phyloP scores from a whole-genome alignment of 2,329 filamentous ascomycete species.

The Hawksworthiomyces lignivorus region DNA sequence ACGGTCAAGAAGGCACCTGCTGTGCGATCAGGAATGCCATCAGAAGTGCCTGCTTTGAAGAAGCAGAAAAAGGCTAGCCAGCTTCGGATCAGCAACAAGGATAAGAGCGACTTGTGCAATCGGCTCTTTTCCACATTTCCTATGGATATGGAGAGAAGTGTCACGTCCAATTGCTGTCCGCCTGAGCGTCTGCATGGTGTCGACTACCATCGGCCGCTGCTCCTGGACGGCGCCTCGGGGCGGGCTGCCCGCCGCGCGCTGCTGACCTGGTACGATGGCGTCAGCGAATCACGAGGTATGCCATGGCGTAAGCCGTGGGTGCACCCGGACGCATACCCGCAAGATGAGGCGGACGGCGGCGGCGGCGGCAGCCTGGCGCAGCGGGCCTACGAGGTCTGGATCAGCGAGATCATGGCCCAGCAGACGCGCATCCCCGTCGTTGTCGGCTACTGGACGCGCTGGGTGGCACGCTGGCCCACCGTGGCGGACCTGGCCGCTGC shows the following conservation, averaged over 20 bases:
- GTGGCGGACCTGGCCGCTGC: slow-evolving; percentile 48
- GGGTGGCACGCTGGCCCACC: slow-evolving; percentile 55
- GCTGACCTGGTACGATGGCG: slow-evolving; percentile 44
- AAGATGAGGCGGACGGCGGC: neutral
- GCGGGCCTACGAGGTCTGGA: slow-evolving; percentile 59
- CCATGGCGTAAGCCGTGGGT: slow-evolving; percentile 54
- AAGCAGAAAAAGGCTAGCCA: neutral
- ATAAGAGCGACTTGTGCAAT: too few relatives aligned
- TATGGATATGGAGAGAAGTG: too few relatives aligned
- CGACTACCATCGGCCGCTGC: slow-evolving; percentile 42
- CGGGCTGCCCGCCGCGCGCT: slow-evolving; percentile 28
- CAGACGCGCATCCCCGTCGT: slow-evolving; percentile 57
- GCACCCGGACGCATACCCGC: slow-evolving; percentile 26
- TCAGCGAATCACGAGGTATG: slow-evolving; percentile 42
- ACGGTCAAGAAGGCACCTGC: too few relatives aligned
- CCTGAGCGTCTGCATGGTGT: slow-evolving; percentile 27
- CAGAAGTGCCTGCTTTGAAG: neutral
- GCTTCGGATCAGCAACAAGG: too few relatives aligned
- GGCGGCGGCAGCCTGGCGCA: slow-evolving; percentile 31
- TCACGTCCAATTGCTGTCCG: slow-evolving; percentile 13
- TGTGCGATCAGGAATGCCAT: too few relatives aligned
- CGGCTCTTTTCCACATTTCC: slow-evolving; percentile 5
- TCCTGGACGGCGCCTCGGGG: slow-evolving; percentile 31
- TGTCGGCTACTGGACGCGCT: slow-evolving; percentile 55
- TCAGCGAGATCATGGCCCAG: slow-evolving; percentile 61